phyloP scores from a whole-genome alignment of 139 green algal genomes.

The Medakamo hakoo region DNA sequence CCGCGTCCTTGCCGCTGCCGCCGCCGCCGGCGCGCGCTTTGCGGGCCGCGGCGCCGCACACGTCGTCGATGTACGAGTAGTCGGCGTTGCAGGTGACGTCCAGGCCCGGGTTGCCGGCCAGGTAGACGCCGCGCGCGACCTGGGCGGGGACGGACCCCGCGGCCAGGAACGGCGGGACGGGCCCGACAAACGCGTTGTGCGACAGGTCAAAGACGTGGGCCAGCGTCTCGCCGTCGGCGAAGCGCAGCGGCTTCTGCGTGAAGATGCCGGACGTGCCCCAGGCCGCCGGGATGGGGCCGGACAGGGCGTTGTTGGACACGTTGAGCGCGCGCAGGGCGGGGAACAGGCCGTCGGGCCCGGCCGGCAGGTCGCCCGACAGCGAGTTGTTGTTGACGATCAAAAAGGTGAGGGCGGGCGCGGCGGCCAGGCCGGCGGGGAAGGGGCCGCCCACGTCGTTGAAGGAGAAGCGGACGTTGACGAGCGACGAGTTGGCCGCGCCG shows the following conservation, averaged over 20 bases:
- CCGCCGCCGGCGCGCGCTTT: too few relatives aligned
- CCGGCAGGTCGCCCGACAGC: conserved; percentile 1
- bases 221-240: background rate
- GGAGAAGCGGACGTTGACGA: conserved; percentile 6
- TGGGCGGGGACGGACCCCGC: background rate
- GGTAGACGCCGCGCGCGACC: background rate
- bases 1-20: background rate
- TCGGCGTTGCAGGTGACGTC: background rate
- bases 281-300: background rate
- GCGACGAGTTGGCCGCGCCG: background rate
- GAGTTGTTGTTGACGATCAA: conserved; percentile 7
- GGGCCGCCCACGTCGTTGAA: conserved; percentile 7
- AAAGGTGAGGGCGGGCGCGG: background rate
- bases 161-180: conserved; percentile 2
- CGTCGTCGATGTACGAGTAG: background rate
- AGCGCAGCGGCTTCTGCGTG: background rate
- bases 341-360: conserved; percentile 3
- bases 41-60: background rate
- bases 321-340: conserved; percentile 6
- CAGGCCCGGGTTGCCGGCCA: background rate
- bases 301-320: conserved; percentile 4
- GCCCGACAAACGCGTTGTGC: conserved; percentile 3
- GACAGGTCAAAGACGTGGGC: conserved; percentile 5
- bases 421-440: background rate
- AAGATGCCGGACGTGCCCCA: conserved; percentile 3